These are phyloP conservation scores for Quillaja saponaria DNA, from an alignment of 306 rosid genomes.

Conservation along the genomic window DNA sequence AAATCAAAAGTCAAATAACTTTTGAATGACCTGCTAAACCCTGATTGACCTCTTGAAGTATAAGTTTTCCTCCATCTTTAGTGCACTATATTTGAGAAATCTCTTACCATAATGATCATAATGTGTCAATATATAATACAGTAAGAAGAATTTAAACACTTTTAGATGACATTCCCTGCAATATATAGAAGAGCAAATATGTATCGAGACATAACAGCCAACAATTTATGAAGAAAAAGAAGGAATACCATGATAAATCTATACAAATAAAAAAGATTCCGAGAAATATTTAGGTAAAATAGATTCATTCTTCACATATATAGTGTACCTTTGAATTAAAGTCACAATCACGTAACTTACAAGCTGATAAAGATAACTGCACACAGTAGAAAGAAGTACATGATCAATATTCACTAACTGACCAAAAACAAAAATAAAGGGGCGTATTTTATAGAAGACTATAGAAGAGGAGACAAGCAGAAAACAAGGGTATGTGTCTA, in stretches of 20 bases:
- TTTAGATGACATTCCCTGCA: too few species aligned
- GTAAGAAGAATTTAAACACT: too few species aligned
- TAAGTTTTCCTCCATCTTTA: too few species aligned
- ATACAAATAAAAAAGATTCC: too few species aligned
- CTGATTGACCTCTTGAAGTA: too few species aligned
- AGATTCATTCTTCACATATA: neutral
- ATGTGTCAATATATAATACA: too few species aligned
- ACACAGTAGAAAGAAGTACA: slow-evolving; percentile 33
- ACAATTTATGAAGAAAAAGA: neutral
- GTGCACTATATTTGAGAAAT: too few species aligned
- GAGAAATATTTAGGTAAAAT: too few species aligned
- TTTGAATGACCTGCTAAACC: too few species aligned
- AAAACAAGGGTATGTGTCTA: neutral
- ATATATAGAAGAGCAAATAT: too few species aligned
- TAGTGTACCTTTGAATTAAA: slow-evolving; percentile 46
- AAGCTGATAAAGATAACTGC: slow-evolving; percentile 71
- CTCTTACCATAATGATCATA: too few species aligned
- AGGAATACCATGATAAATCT: neutral
- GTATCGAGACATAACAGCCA: neutral
- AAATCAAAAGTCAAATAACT: too few species aligned
- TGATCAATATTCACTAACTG: slow-evolving; percentile 14
- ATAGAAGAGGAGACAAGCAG: neutral
- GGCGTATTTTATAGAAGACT: neutral
- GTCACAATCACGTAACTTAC: slow-evolving; percentile 64
- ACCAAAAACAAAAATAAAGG: slow-evolving; percentile 5